Conservation (phyloP, 495 filamentous ascomycete genomes). For the Talaromyces borbonicus region DNA sequence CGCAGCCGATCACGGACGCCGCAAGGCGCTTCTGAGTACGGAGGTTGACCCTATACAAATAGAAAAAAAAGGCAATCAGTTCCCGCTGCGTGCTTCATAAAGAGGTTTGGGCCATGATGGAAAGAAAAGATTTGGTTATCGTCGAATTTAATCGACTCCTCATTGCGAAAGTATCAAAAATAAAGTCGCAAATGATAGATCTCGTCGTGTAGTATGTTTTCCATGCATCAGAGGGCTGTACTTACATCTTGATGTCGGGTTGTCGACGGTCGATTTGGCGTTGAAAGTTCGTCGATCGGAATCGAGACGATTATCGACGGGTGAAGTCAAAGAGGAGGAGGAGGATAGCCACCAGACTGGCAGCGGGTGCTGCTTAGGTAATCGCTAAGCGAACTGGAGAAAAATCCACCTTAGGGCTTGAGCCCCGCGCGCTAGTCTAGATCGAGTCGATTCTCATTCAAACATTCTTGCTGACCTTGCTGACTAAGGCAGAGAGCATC, state of each 20-base stretch:
- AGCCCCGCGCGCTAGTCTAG: constrained; percentile 15
- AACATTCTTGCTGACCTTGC: background rate
- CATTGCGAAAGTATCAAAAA: background rate
- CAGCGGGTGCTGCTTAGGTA: constrained; percentile 36
- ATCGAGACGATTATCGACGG: constrained; percentile 27
- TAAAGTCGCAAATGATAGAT: constrained; percentile 2
- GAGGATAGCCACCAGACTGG: constrained; percentile 13
- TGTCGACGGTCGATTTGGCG: constrained; percentile 45
- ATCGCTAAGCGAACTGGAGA: constrained; percentile 34
- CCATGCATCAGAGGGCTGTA: constrained; percentile 15
- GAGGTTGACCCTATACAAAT: constrained; percentile 82
- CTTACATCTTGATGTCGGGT: constrained; percentile 48
- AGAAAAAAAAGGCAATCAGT: constrained; percentile 13
- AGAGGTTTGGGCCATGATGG: too few species aligned
- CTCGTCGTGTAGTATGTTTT: background rate
- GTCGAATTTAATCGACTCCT: constrained; percentile 13
- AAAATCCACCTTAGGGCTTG: constrained; percentile 26
- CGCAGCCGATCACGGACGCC: constrained; percentile 93
- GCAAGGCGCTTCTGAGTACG: constrained; percentile 99
- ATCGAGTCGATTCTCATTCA: background rate
- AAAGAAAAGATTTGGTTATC: background rate
- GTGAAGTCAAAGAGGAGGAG: constrained; percentile 39
- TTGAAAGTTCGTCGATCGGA: constrained; percentile 41
- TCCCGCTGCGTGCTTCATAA: background rate
- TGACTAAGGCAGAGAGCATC: background rate